Evolutionary conservation across 192 early-diverging fungal genomes (phyloP), one percentile per base, ranked within the genome.

Genomic region (Haplosporangium gracile): DNA sequence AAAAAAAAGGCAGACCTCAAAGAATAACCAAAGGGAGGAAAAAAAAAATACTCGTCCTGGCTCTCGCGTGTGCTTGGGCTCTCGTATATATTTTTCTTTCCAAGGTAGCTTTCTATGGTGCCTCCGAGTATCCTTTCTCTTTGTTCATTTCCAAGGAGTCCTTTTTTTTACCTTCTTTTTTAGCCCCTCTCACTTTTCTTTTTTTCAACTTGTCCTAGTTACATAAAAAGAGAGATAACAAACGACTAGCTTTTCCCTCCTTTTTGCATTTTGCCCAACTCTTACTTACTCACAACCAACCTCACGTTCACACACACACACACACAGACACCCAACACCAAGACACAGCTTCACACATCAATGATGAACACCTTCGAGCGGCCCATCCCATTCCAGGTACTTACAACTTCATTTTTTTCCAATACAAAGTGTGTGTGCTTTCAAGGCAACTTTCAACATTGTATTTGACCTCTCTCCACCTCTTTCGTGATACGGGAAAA

Each of bases 381-480:
- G 3, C 60, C 60, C n/a, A 65, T 65, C 29, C 60, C 60, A 32
- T 65, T 65, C 29, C 60, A 65, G 60, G 60, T 65, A 65, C n/a
- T 16, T 32, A 24, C 29, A 34, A 26, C 6, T n/a, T 8, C 24
- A 6, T 60, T 26, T 26, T 22, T n/a, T 51, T 51, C 49, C 15
- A 5, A 18, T 5, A 18, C 49, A 22, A 51, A 22, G 6, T n/a
- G 51, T 6, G 0, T 9, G 2, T 60, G 8, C 5, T 26, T 6
- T 3, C 49, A 18, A 60, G 2, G n/a, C n/a, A 0, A 26, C n/a
- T 51, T 2, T 22, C 49, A 5, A 26, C 10, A 5, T 7, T 26
- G 1, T 60, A 9, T 60, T 26, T 24, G 55, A 26, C 55, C n/a
- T 60, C n/a, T 26, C 26, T 26, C n/a, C 8, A 0, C 26, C 29